Evolutionary conservation across 2,329 filamentous ascomycete species (phyloP).

Genomic region (Mariannaea sp.): DNA sequence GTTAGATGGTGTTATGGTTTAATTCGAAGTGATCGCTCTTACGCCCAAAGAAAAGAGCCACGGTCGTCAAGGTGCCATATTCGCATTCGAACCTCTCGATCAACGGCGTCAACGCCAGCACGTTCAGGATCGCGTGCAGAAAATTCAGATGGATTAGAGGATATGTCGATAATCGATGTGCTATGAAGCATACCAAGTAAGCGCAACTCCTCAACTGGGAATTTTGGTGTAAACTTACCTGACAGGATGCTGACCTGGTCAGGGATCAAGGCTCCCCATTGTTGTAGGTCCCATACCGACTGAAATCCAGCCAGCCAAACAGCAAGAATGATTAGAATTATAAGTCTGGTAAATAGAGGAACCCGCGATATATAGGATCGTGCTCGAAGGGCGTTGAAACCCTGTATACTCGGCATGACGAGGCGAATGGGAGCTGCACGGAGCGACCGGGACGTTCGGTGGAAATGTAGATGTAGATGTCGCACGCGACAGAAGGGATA

Average conservation of each 20-base stretch:
- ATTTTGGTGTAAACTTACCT: constrained; percentile 53
- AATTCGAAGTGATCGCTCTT: constrained; percentile 48
- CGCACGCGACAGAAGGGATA: constrained; percentile 14
- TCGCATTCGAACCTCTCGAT: constrained; percentile 93
- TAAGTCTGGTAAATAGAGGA: constrained; percentile 82
- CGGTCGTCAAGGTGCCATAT: constrained; percentile 85
- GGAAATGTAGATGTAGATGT: constrained; percentile 11
- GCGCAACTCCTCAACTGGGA: neutral
- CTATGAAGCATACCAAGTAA: constrained; percentile 50
- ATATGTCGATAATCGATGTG: constrained; percentile 92
- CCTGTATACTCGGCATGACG: constrained; percentile 42
- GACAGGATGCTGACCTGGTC: constrained; percentile 71
- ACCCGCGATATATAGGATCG: constrained; percentile 82
- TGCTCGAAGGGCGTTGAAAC: constrained; percentile 72
- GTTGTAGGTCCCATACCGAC: constrained; percentile 70
- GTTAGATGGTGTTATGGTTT: constrained; percentile 9
- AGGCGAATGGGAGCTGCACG: constrained; percentile 31
- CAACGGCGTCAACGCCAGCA: constrained; percentile 81
- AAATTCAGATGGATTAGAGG: constrained; percentile 83
- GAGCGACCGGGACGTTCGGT: constrained; percentile 31
- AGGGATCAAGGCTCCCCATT: constrained; percentile 82
- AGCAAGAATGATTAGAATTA: constrained; percentile 66
- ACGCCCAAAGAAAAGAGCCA: constrained; percentile 91
- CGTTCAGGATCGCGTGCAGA: constrained; percentile 80
- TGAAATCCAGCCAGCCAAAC: constrained; percentile 71